These are phyloP conservation scores for Dendrothele bispora DNA, from an alignment of 768 basidiomycete genomes.

Conservation along the genomic window DNA sequence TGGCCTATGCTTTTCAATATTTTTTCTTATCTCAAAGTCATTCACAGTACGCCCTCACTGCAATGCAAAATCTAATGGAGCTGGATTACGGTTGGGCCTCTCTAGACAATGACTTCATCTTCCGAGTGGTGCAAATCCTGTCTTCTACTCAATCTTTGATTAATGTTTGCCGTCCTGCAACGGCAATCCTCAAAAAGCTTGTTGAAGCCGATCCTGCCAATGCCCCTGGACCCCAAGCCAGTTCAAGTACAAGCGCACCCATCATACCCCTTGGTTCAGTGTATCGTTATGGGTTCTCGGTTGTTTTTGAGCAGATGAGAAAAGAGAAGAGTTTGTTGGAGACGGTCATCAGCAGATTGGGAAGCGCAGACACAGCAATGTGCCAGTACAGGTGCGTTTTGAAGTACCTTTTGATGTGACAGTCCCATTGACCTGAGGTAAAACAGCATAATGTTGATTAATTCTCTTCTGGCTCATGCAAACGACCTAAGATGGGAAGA, in stretches of 20 bases:
- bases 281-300: constrained; percentile 80
- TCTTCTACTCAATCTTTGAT: constrained; percentile 74
- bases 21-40: constrained; percentile 1
- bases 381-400: constrained; percentile 70
- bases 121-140: constrained; percentile 74
- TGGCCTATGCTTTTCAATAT: constrained; percentile 12
- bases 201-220: constrained; percentile 82
- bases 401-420: constrained; percentile 4
- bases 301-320: constrained; percentile 82
- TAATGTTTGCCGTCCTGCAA: constrained; percentile 91
- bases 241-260: constrained; percentile 60
- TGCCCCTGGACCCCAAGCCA: constrained; percentile 59
- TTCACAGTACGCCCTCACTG: constrained; percentile 75
- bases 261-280: constrained; percentile 64
- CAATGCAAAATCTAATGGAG: constrained; percentile 89
- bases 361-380: constrained; percentile 84
- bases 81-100: constrained; percentile 79
- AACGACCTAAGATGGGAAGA: constrained; percentile 77
- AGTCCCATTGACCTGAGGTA: constrained; percentile 11
- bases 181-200: constrained; percentile 84
- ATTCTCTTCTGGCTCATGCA: constrained; percentile 80
- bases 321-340: constrained; percentile 70
- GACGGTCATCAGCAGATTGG: constrained; percentile 78
- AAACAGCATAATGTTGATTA: constrained; percentile 84
- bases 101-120: constrained; percentile 73